Percentiles rank a stretch among this genome's conserved stretches.
Conservation (phyloP, 2,329 filamentous ascomycete species). For the Myriosclerotinia scirpicola region DNA sequence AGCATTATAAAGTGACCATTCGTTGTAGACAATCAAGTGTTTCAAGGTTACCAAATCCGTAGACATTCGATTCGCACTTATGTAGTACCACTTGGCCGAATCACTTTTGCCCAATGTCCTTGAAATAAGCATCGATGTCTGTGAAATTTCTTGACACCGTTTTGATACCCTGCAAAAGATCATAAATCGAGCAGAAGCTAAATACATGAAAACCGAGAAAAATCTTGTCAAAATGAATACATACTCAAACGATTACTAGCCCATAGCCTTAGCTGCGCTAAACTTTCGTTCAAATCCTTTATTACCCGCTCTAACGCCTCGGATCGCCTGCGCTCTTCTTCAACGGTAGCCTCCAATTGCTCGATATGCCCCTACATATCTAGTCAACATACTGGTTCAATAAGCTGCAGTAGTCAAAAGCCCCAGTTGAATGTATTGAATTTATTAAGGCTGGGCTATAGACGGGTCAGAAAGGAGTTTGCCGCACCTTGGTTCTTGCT, state of each 20-base stretch:
- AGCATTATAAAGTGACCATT: background rate
- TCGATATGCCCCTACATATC: constrained; percentile 66
- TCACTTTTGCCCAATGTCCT: background rate
- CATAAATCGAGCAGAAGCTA: background rate
- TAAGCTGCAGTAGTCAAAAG: background rate
- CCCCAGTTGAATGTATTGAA: background rate
- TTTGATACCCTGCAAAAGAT: background rate
- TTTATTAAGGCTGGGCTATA: background rate
- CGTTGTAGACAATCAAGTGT: background rate
- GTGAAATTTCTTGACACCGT: background rate
- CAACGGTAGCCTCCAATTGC: constrained; percentile 63
- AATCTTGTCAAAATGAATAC: constrained; percentile 6
- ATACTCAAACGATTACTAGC: constrained; percentile 26
- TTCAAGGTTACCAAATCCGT: background rate
- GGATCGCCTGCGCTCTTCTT: constrained; percentile 54
- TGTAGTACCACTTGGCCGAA: background rate
- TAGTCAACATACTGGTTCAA: background rate
- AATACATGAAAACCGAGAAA: background rate
- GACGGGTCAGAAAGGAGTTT: background rate
- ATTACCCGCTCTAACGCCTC: constrained; percentile 56
- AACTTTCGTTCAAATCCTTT: constrained; percentile 31
- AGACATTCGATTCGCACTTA: background rate
- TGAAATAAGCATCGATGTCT: background rate
- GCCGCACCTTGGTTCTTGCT: constrained; percentile 18
- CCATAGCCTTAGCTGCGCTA: constrained; percentile 21